Evolutionary conservation across 108 stramenopile genomes (phyloP).

Genomic region (Nannochloropsis granulata): DNA sequence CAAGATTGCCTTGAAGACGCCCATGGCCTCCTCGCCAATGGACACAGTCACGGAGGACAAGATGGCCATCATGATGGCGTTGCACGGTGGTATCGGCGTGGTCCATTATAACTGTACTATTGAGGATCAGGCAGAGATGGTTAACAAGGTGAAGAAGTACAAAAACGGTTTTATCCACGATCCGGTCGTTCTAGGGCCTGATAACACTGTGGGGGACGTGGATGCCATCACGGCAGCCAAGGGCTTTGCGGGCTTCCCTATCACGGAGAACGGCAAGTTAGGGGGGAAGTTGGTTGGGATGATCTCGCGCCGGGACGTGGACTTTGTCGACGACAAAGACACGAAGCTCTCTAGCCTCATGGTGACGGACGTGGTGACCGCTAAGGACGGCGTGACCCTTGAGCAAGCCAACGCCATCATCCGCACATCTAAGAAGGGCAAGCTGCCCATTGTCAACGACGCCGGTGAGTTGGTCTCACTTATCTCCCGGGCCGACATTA

Average conservation of each 20-base stretch:
- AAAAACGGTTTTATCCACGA: conserved; percentile 99
- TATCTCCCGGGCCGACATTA: conserved; percentile 92
- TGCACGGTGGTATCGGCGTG: conserved; percentile 97
- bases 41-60: conserved; percentile 86
- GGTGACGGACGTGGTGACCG: conserved; percentile 71
- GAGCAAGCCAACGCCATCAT: conserved; percentile 89
- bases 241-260: conserved; percentile 86
- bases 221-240: conserved; percentile 26
- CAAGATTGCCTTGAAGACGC: conserved; percentile 52
- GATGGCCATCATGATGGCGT: conserved; percentile 98
- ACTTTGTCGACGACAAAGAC: conserved; percentile 60
- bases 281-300: conserved; percentile 90
- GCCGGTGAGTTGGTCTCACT: conserved; percentile 88
- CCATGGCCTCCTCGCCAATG: conserved; percentile 98
- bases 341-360: conserved; percentile 50
- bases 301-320: conserved; percentile 89
- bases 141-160: conserved; percentile 76
- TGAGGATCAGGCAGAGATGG: conserved; percentile 68
- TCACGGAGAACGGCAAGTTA: conserved; percentile 92
- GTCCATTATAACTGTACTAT: conserved; percentile 94
- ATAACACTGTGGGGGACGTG: conserved; percentile 76
- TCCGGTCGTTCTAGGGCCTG: conserved; percentile 80
- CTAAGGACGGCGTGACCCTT: conserved; percentile 73
- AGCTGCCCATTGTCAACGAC: conserved; percentile 90
- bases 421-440: conserved; percentile 89